phyloP scores from a whole-genome alignment of 352 stramenopile species.

The Pythium aphanidermatum region DNA sequence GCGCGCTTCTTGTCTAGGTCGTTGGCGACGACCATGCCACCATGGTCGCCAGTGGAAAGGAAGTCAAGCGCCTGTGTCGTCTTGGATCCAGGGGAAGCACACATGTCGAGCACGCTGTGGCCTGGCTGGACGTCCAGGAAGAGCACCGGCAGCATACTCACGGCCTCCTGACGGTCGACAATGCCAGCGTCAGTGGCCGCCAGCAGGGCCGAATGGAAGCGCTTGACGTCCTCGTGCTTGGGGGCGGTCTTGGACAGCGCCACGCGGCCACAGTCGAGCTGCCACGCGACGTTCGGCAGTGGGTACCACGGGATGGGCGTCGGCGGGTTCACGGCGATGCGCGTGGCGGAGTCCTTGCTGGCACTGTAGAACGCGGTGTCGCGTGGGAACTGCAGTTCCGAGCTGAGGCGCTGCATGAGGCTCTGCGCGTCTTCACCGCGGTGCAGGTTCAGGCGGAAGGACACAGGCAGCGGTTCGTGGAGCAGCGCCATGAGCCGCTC shows the following conservation, averaged over 20 bases:
- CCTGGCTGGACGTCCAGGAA: constrained; percentile 91
- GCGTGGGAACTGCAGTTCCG: constrained; percentile 51
- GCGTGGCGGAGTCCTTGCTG: too few relatives aligned
- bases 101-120: constrained; percentile 84
- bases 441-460: constrained; percentile 79
- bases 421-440: constrained; percentile 44
- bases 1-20: constrained; percentile 95
- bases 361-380: constrained; percentile 43
- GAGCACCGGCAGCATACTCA: constrained; percentile 98
- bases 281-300: constrained; percentile 68
- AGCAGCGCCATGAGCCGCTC: constrained; percentile 63
- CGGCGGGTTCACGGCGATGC: constrained; percentile 60
- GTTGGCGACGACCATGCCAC: constrained; percentile 93
- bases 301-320: constrained; percentile 77
- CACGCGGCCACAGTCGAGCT: constrained; percentile 74
- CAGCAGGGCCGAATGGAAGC: constrained; percentile 92
- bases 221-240: constrained; percentile 74
- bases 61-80: constrained; percentile 97
- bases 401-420: constrained; percentile 40
- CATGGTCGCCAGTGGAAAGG: constrained; percentile 20
- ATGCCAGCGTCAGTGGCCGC: constrained; percentile 88
- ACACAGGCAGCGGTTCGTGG: constrained; percentile 71
- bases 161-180: constrained; percentile 96
- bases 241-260: constrained; percentile 79
- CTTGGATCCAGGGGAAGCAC: constrained; percentile 98